Conservation (phyloP, 148 eudicot species). For the Rhododendron molle region DNA sequence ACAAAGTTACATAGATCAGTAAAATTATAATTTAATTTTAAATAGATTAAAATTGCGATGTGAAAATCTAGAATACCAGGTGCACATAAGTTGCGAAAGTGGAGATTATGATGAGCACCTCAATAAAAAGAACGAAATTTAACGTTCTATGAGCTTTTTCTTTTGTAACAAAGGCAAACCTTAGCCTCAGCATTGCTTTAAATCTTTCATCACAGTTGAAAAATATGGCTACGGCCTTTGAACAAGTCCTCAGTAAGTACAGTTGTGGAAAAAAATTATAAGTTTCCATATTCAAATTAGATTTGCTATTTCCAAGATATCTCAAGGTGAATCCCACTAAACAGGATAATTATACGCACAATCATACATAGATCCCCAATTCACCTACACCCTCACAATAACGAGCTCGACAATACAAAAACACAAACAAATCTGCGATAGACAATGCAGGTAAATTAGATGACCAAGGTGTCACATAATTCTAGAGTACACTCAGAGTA, state of each 20-base stretch:
- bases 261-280: neutral
- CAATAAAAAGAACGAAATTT: neutral
- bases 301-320: neutral
- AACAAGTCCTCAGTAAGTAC: neutral
- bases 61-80: neutral
- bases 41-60: neutral
- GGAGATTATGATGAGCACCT: neutral
- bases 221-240: neutral
- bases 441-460: neutral
- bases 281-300: neutral
- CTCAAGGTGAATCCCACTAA: neutral
- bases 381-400: neutral
- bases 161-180: neutral
- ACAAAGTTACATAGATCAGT: conserved; percentile 13
- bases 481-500: neutral
- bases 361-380: neutral
- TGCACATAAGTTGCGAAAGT: neutral
- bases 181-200: neutral
- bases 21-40: neutral
- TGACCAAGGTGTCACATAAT: neutral
- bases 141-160: neutral
- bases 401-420: neutral
- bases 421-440: neutral
- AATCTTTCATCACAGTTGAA: neutral
- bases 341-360: neutral